Evolutionary conservation across 345 rosid genomes (phyloP).

Genomic region (Linum lewisii): DNA sequence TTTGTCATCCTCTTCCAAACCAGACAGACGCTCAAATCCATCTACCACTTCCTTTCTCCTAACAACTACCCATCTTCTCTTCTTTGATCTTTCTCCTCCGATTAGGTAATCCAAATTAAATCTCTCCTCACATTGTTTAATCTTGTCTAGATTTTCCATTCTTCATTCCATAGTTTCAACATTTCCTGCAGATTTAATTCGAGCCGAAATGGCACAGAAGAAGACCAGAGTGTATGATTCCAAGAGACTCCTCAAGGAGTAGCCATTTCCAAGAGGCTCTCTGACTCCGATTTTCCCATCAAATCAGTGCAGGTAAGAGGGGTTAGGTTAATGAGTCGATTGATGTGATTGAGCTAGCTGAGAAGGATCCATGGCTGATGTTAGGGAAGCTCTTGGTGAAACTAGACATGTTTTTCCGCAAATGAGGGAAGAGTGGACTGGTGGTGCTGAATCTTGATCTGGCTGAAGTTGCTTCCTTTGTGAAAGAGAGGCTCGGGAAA

Average conservation of each 20-base stretch:
- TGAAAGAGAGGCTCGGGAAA: constrained; percentile 71
- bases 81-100: no score
- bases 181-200: background rate
- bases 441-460: constrained; percentile 88
- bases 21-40: no score
- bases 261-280: constrained; percentile 70
- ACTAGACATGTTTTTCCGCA: constrained; percentile 95
- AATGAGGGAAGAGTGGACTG: constrained; percentile 93
- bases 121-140: no score
- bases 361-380: constrained; percentile 81
- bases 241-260: constrained; percentile 60
- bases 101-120: no score
- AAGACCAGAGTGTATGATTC: constrained; percentile 89
- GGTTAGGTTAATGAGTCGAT: constrained; percentile 69
- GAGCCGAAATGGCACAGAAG: constrained; percentile 88
- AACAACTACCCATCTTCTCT: no score
- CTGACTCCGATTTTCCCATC: constrained; percentile 48
- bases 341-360: constrained; percentile 65
- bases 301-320: constrained; percentile 44
- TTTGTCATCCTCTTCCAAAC: no score
- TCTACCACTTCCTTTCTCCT: no score
- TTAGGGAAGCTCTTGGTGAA: constrained; percentile 83
- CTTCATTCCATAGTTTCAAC: no score
- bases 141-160: no score
- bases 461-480: constrained; percentile 94